Evolutionary conservation across 1,284 basidiomycete genomes (phyloP).

Genomic region (Apiotrichum brassicae): DNA sequence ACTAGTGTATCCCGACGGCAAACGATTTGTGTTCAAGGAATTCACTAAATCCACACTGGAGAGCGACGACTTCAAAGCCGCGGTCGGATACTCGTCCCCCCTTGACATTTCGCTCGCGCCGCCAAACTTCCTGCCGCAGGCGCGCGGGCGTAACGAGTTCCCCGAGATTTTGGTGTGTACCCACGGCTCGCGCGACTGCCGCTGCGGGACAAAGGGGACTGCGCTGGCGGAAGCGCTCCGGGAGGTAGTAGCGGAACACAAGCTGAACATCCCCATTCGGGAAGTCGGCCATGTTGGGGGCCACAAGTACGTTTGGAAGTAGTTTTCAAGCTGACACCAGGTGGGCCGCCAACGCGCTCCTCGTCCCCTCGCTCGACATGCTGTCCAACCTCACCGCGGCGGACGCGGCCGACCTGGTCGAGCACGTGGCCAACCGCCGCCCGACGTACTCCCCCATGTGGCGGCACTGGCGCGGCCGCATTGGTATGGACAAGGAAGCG

Average conservation of each 20-base stretch:
- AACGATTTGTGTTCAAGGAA: constrained; percentile 9
- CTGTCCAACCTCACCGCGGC: constrained; percentile 56
- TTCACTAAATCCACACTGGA: constrained; percentile 20
- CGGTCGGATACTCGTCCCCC: constrained; percentile 15
- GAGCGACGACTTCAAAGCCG: neutral
- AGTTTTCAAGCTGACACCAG: constrained; percentile 48
- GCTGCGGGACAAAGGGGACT: constrained; percentile 63
- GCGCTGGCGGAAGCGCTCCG: constrained; percentile 38
- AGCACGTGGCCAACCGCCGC: constrained; percentile 21
- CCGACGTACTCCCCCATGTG: constrained; percentile 21
- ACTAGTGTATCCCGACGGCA: constrained; percentile 34
- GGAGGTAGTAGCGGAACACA: constrained; percentile 38
- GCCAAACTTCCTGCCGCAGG: neutral
- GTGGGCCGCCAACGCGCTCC: constrained; percentile 68
- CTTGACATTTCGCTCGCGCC: neutral
- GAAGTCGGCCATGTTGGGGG: constrained; percentile 75
- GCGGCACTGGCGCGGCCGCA: constrained; percentile 63
- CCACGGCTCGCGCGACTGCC: constrained; percentile 63
- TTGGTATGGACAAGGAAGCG: constrained; percentile 61
- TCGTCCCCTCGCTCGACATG: constrained; percentile 74
- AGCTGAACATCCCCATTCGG: constrained; percentile 48
- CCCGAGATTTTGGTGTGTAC: constrained; percentile 62
- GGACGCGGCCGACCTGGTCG: constrained; percentile 55
- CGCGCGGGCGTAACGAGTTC: constrained; percentile 39
- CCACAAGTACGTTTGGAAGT: constrained; percentile 59